These are phyloP conservation scores for Aspergillus arachidicola DNA, from an alignment of 2,329 filamentous ascomycete species.

Conservation along the genomic window DNA sequence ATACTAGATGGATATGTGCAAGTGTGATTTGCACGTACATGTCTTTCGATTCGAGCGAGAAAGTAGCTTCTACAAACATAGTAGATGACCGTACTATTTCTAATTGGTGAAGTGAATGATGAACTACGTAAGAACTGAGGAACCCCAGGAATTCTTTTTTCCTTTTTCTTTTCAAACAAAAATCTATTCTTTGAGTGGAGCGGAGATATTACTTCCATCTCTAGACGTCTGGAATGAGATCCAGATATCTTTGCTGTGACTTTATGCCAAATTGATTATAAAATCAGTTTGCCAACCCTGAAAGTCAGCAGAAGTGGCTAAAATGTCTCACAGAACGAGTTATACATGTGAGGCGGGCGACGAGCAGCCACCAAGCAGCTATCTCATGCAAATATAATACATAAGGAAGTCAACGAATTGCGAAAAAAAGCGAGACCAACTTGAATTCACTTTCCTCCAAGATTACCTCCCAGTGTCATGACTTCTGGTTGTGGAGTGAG, in stretches of 20 bases:
- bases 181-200: not conserved
- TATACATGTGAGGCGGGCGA: not conserved
- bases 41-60: not conserved
- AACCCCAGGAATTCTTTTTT: not conserved
- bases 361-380: not conserved
- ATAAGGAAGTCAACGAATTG: constrained; percentile 2
- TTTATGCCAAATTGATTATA: not conserved
- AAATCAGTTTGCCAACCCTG: not conserved
- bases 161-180: not conserved
- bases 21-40: not conserved
- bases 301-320: not conserved
- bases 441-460: constrained; percentile 9
- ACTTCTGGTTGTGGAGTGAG: not conserved
- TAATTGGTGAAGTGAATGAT: not conserved
- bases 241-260: constrained; percentile 2
- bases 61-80: not conserved
- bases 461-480: not conserved
- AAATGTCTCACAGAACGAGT: not conserved
- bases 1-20: not conserved
- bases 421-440: constrained; percentile 1
- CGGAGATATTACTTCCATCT: not conserved
- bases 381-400: constrained; percentile 2
- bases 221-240: not conserved
- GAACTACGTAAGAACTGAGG: too few relatives aligned
- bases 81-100: too few relatives aligned